Conservation (phyloP, 331 rosid species). For the Telfairia occidentalis region DNA sequence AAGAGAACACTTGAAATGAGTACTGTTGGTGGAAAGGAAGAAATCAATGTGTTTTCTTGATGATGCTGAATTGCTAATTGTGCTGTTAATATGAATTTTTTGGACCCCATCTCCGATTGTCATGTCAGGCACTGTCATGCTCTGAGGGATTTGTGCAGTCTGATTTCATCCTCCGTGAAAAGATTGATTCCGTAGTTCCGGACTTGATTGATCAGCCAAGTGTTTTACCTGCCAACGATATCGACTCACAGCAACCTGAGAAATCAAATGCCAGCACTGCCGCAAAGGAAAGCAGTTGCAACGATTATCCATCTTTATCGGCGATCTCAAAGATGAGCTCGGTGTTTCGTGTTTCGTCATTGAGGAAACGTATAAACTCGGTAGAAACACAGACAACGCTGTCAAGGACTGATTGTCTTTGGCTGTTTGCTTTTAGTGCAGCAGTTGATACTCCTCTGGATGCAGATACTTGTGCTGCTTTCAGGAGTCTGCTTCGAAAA, state of each 20-base stretch:
- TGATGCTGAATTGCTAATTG: neutral
- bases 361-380: slow-evolving; percentile 46
- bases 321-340: slow-evolving; percentile 42
- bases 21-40: neutral
- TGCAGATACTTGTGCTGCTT: slow-evolving; percentile 53
- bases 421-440: slow-evolving; percentile 78
- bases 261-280: slow-evolving; percentile 15
- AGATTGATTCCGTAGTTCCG: neutral
- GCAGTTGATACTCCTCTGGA: slow-evolving; percentile 61
- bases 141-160: slow-evolving; percentile 18
- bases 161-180: slow-evolving; percentile 2
- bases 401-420: slow-evolving; percentile 45
- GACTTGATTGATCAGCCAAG: neutral
- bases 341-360: slow-evolving; percentile 37
- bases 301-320: slow-evolving; percentile 41
- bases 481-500: slow-evolving; percentile 72
- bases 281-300: slow-evolving; percentile 21
- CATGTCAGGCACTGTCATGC: slow-evolving; percentile 44
- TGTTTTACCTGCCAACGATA: neutral
- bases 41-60: neutral
- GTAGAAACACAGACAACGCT: slow-evolving; percentile 25
- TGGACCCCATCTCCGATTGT: neutral
- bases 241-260: neutral
- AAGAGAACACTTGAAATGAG: neutral
- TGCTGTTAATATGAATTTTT: neutral